Evolutionary conservation across 768 basidiomycete genomes (phyloP).

Genomic region (Solioccasus polychromus): DNA sequence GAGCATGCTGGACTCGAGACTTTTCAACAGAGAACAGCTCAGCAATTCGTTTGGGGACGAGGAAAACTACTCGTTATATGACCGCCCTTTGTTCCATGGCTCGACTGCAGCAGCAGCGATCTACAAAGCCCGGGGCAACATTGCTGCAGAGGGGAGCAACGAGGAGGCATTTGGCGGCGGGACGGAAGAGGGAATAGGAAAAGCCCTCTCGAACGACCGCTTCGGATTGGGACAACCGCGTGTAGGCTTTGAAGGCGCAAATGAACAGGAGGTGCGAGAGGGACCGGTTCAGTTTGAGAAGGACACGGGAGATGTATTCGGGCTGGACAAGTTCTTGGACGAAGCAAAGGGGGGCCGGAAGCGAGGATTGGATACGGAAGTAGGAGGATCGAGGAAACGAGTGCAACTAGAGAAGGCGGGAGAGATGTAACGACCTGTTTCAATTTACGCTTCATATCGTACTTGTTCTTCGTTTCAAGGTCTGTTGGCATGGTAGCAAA

Average conservation of each 20-base stretch:
- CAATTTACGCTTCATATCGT: not conserved
- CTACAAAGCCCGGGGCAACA: conserved; percentile 92
- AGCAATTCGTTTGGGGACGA: conserved; percentile 82
- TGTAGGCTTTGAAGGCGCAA: conserved; percentile 90
- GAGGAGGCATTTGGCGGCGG: conserved; percentile 94
- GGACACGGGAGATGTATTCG: conserved; percentile 95
- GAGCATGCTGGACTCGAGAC: conserved; percentile 92
- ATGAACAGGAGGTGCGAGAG: conserved; percentile 77
- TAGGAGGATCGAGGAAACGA: conserved; percentile 66
- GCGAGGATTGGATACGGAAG: conserved; percentile 76
- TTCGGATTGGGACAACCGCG: conserved; percentile 84
- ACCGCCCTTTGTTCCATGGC: conserved; percentile 93
- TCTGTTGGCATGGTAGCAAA: conserved; percentile 23
- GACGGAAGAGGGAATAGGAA: conserved; percentile 91
- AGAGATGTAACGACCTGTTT: conserved; percentile 38
- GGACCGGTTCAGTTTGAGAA: conserved; percentile 99
- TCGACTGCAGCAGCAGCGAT: conserved; percentile 99
- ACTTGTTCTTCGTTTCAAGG: too few species aligned
- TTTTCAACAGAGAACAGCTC: conserved; percentile 96
- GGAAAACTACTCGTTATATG: conserved; percentile 93
- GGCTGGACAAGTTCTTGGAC: conserved; percentile 94
- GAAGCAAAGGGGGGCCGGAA: conserved; percentile 96
- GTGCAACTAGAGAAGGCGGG: conserved; percentile 64
- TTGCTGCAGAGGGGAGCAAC: conserved; percentile 62
- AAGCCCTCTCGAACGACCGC: conserved; percentile 89